phyloP scores from a whole-genome alignment of 2,329 filamentous ascomycete species.

The Mycosphaerella sp. region DNA sequence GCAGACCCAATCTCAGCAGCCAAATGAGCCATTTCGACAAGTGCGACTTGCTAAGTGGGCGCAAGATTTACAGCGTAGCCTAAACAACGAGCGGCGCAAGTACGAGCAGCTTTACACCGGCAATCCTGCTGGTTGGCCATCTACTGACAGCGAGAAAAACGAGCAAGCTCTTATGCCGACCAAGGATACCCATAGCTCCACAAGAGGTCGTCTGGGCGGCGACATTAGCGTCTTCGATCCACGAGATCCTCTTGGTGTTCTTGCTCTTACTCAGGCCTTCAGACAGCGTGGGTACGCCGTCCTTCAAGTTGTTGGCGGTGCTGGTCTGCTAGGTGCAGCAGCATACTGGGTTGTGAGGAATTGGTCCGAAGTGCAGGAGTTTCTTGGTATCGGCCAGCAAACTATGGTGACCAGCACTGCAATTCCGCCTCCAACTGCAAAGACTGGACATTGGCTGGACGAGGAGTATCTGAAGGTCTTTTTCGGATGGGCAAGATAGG shows the following conservation, averaged over 20 bases:
- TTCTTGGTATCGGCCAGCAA: slow-evolving; percentile 20
- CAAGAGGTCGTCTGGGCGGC: slow-evolving; percentile 32
- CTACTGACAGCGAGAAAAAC: slow-evolving; percentile 42
- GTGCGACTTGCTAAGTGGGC: slow-evolving; percentile 79
- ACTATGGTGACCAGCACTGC: slow-evolving; percentile 14
- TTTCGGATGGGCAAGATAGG: slow-evolving; percentile 9
- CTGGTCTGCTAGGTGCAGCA: slow-evolving; percentile 68
- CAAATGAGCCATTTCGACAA: slow-evolving; percentile 56
- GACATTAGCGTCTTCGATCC: slow-evolving; percentile 42
- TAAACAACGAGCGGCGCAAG: slow-evolving; percentile 64
- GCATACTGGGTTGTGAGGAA: slow-evolving; percentile 36
- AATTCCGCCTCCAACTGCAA: slow-evolving; percentile 9
- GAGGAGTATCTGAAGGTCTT: slow-evolving; percentile 8
- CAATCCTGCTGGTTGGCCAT: slow-evolving; percentile 56
- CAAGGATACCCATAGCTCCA: slow-evolving; percentile 29
- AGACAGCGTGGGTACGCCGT: slow-evolving; percentile 60
- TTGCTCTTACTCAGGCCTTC: slow-evolving; percentile 56
- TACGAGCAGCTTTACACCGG: slow-evolving; percentile 57
- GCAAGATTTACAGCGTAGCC: slow-evolving; percentile 67
- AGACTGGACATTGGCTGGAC: slow-evolving; percentile 8
- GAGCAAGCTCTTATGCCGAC: slow-evolving; percentile 20
- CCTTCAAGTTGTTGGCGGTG: slow-evolving; percentile 66
- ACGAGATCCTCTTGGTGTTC: slow-evolving; percentile 72
- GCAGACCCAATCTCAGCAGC: slow-evolving; percentile 44
- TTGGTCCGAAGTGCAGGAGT: slow-evolving; percentile 30